phyloP scores from a whole-genome alignment of 2,329 filamentous ascomycete species.

The Chaetomium globosum region DNA sequence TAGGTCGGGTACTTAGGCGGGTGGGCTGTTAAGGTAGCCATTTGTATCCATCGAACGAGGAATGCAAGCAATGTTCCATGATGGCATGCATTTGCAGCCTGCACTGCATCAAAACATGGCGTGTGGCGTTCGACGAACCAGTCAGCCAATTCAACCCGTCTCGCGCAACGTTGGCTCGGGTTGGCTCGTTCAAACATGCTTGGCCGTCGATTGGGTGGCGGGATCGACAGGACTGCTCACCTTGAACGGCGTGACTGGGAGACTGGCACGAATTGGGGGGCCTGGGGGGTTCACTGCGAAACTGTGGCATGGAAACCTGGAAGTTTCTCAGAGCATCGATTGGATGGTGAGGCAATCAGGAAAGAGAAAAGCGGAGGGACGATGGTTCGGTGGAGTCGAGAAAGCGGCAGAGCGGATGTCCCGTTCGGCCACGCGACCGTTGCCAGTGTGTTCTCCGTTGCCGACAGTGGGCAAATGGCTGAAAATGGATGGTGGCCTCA shows the following conservation, averaged over 20 bases:
- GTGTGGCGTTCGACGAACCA: conserved; percentile 13
- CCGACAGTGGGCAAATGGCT: not conserved
- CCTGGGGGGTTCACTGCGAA: not conserved
- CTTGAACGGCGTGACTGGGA: not conserved
- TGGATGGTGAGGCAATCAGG: not conserved
- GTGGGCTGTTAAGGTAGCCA: not conserved
- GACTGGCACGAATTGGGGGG: not conserved
- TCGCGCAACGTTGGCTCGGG: conserved; percentile 1
- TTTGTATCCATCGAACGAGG: not conserved
- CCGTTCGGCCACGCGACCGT: conserved; percentile 10
- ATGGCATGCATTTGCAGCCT: conserved; percentile 9
- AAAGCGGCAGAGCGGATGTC: not conserved
- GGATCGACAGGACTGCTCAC: conserved; percentile 9
- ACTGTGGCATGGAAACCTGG: not conserved
- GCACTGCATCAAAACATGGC: not conserved
- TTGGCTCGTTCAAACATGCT: not conserved
- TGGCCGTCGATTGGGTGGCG: not conserved
- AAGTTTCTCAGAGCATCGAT: not conserved
- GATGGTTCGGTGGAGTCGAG: not conserved
- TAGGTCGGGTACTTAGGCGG: no score
- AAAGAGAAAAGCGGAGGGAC: not conserved
- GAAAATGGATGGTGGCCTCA: conserved; percentile 7
- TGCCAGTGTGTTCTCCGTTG: conserved; percentile 5
- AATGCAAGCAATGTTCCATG: conserved; percentile 5
- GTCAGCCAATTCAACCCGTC: not conserved